Base-by-base conservation (phyloP, 257 asterid genomes). In the Agastache rugosa region DNA sequence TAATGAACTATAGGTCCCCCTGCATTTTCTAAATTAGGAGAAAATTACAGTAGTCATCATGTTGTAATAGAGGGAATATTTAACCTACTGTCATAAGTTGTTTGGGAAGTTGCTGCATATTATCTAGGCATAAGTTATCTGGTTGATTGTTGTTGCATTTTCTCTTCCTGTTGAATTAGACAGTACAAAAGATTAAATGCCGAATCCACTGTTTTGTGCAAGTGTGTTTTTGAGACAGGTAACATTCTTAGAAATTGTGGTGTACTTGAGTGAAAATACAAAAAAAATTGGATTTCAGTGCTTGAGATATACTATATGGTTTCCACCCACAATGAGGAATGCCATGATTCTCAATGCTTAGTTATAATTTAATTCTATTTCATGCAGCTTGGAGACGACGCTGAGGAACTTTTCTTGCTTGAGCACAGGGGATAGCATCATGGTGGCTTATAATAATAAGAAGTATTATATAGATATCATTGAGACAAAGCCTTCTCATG, bases 381-480 rank as follows among this genome's bases (percentile, higher is more conserved):
- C 72, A 19, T 84, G 92, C 96, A 90, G 96, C 81, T 81, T 95
- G 92, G 99, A 95, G 94, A 95, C 97, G 0, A 95, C 99, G 2
- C 80, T 95, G 75, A 88, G 99, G 84, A 92, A 95, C 86, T 95
- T 95, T 69, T 92, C 99, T 75, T 95, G 99, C 96, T 83, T 95
- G 78, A 88, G 94, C 75, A 87, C 91, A 0, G 99, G 98, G 48
- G 99, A 92, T 74, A 95, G 99, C 77, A 95, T 95, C 78, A 95
- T 95, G 99, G 98, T 95, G 89, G 97, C 98, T 53, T 95, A 95
- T 82, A 95, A 95, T 80, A 95, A 92, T 64, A 95, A 87, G 55
- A 92, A 95, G 73, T 95, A 92, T 68, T 95, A 92, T 82, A 95
- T 95, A 69, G 99, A 95, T 78, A 95, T 95, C 70, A 78, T 95